Conservation (phyloP, 2,329 filamentous ascomycete genomes). For the Monosporascus sp. region DNA sequence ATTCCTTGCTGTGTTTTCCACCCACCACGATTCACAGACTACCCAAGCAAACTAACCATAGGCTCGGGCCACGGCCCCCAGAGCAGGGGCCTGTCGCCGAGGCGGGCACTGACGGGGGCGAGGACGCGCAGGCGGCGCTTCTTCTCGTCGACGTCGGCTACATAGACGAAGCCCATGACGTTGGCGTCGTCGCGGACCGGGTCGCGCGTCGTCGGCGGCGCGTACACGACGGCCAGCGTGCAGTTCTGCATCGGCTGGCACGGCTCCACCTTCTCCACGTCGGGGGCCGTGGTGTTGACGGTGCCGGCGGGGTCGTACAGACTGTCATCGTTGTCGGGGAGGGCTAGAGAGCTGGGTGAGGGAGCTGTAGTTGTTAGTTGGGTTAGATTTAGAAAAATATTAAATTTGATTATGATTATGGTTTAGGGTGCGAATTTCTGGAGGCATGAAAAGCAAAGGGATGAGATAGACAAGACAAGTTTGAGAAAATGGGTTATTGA, state of each 20-base stretch:
- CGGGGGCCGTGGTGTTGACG: conserved; percentile 21
- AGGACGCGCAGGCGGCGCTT: conserved; percentile 76
- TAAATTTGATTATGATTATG: no score
- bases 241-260: conserved; percentile 69
- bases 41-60: conserved; percentile 67
- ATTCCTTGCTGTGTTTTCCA: no score
- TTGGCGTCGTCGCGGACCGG: conserved; percentile 73
- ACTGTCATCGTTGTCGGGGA: conserved; percentile 17
- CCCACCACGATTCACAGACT: background rate
- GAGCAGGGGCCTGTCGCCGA: conserved; percentile 74
- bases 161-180: conserved; percentile 89
- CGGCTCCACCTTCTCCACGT: conserved; percentile 60
- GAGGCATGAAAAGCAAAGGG: no score
- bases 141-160: conserved; percentile 84
- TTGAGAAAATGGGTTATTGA: background rate
- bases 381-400: no score
- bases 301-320: conserved; percentile 17
- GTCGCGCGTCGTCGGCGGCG: conserved; percentile 59
- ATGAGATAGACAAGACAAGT: no score
- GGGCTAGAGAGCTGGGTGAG: conserved; percentile 6
- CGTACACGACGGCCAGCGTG: conserved; percentile 79
- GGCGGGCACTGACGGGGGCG: conserved; percentile 73
- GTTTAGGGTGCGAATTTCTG: no score
- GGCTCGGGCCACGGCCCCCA: conserved; percentile 86
- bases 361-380: background rate